Evolutionary conservation across 257 asterid species (phyloP), one percentile per base, ranked within the genome.

Genomic region (Coffea canephora): DNA sequence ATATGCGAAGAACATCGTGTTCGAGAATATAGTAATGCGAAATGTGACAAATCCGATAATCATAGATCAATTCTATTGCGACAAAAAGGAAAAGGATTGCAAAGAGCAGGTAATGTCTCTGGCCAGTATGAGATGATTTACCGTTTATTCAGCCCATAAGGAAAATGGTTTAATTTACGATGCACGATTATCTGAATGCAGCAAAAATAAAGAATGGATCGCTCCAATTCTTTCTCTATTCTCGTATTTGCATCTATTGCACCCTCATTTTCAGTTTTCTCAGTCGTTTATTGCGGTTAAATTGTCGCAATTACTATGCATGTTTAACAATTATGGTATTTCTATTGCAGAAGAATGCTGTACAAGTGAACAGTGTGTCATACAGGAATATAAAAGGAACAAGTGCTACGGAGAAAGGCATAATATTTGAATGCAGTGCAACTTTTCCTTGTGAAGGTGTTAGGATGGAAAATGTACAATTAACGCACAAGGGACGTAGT

Each of bases 21-120:
- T 92, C 46, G 88, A 94, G 84, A 89, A 91, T 13, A 88, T 96
- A 52, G 23, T 46, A 50, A 91, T 96, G 97, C 83, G 59, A 65
- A 87, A 90, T 73, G 99, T 92, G 54, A 81, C 84, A 73, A 96
- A 96, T 76, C 99, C 99, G 69, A 94, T 96, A 31, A 91, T 94
- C 83, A 94, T 96, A 41, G 86, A 96, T 81, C 99, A 96, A 71
- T 83, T 81, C 82, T 96, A 96, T 69, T 96, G 99, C 71, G 98
- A 92, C 49, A 83, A 90, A 83, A 83, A 84, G 12, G 84, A 81
- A 59, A 75, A 80, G 1, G 8, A 27, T 45, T 95, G 99, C 79
- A 43, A 79, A 0, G 61, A 77, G 65, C 89, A 95, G 96, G 99
- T 93, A 89, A 48, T 41, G 27, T 19, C 8, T 14, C 23, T 41